These are phyloP conservation scores for Akanthomyces muscarius DNA, from an alignment of 2,329 filamentous ascomycete species.

Conservation along the genomic window DNA sequence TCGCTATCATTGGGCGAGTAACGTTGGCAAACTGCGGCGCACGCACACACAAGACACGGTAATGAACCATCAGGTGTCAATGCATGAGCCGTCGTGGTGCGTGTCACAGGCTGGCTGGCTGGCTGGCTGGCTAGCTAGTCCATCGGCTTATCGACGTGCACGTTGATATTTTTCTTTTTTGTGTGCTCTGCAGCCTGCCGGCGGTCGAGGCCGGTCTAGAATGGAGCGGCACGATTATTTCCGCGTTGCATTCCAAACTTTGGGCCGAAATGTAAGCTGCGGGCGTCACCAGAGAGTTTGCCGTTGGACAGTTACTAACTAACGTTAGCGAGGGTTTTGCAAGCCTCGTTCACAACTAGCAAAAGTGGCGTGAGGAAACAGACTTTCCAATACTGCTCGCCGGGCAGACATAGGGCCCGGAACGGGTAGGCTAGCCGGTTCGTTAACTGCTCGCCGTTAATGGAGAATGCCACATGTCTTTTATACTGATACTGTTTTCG, in stretches of 20 bases:
- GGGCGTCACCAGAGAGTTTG: background rate
- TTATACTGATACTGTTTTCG: background rate
- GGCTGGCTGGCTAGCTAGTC: background rate
- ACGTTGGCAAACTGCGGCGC: too few relatives aligned
- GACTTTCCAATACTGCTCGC: background rate
- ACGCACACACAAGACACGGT: background rate
- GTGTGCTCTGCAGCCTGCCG: background rate
- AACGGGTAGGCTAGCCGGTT: background rate
- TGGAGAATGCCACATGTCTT: background rate
- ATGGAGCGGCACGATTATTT: background rate
- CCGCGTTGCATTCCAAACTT: background rate
- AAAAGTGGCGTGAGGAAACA: background rate
- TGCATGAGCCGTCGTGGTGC: background rate
- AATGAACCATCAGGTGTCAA: constrained; percentile 7
- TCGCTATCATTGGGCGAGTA: background rate
- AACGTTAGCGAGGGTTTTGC: too few relatives aligned
- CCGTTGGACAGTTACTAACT: too few relatives aligned
- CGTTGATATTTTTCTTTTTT: background rate
- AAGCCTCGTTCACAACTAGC: too few relatives aligned
- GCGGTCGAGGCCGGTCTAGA: constrained; percentile 5
- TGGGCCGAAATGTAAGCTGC: constrained; percentile 1
- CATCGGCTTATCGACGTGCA: background rate
- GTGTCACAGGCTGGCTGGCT: constrained; percentile 1
- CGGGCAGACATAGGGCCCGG: too few relatives aligned
- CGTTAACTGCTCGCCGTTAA: background rate